Conservation (phyloP, 352 stramenopile species). For the Globisporangium recalcitrans region DNA sequence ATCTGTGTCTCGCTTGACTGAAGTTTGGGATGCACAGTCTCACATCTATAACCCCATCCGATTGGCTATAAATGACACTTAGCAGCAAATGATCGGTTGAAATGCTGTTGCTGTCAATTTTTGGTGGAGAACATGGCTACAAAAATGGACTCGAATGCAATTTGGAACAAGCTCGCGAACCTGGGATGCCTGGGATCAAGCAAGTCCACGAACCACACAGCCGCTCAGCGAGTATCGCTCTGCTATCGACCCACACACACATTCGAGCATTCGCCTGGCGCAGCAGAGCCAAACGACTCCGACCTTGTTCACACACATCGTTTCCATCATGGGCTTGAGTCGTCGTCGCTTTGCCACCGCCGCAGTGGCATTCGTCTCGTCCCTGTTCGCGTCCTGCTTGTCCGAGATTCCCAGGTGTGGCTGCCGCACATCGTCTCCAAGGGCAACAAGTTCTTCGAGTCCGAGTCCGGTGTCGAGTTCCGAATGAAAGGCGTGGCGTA, state of each 20-base stretch:
- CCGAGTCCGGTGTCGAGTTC: slow-evolving; percentile 41
- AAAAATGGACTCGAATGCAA: background rate
- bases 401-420: slow-evolving; percentile 5
- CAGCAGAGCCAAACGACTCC: too few species aligned
- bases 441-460: slow-evolving; percentile 71
- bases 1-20: too few species aligned
- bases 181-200: background rate
- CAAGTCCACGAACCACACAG: background rate
- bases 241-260: background rate
- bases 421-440: slow-evolving; percentile 36
- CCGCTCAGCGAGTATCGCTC: background rate
- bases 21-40: too few species aligned
- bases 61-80: background rate
- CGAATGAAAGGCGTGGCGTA: slow-evolving; percentile 64
- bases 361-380: background rate
- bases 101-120: background rate
- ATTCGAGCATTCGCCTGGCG: background rate
- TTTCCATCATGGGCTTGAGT: background rate
- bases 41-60: background rate
- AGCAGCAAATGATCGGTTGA: background rate
- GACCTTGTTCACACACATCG: background rate
- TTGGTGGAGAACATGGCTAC: background rate
- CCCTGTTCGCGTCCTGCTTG: background rate
- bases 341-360: background rate
- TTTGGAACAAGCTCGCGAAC: background rate